A percentile compares a stretch with the other conserved stretches of the same genome.
Conservation (phyloP, 192 early-diverging fungal species). For the Bifiguratus adelaidae region DNA sequence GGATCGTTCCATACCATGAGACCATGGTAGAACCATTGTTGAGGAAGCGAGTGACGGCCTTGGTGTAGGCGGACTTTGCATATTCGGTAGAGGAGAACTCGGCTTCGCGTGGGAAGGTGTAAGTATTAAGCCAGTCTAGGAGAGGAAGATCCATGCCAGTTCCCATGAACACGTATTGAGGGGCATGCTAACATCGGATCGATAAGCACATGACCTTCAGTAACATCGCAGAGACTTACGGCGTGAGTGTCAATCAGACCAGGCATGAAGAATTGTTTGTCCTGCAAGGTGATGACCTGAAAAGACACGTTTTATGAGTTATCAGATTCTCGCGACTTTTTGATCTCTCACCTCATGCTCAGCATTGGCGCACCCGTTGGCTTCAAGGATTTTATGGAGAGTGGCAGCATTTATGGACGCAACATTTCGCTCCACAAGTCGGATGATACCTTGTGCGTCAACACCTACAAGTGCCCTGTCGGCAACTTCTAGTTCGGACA, state of each 20-base stretch:
- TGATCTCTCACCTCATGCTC: constrained; percentile 23
- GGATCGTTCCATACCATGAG: constrained; percentile 88
- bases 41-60: constrained; percentile 57
- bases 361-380: constrained; percentile 5
- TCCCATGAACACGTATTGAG: constrained; percentile 84
- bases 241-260: constrained; percentile 92
- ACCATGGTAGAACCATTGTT: constrained; percentile 84
- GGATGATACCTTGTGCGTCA: constrained; percentile 48
- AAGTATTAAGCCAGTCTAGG: constrained; percentile 81
- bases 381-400: constrained; percentile 10
- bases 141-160: constrained; percentile 85
- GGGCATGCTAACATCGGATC: constrained; percentile 55
- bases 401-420: constrained; percentile 15
- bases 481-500: constrained; percentile 53
- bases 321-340: too few species aligned
- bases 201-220: neutral
- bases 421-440: constrained; percentile 39
- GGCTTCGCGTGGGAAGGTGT: constrained; percentile 84
- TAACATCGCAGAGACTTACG: constrained; percentile 18
- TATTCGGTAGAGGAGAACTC: constrained; percentile 55
- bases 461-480: constrained; percentile 57
- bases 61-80: constrained; percentile 56
- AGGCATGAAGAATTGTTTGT: constrained; percentile 72
- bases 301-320: neutral
- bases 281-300: constrained; percentile 26